Percentiles rank a stretch among this genome's conserved stretches.
Conservation (phyloP, 2,329 filamentous ascomycete genomes). For the Penicillium oxalicum region DNA sequence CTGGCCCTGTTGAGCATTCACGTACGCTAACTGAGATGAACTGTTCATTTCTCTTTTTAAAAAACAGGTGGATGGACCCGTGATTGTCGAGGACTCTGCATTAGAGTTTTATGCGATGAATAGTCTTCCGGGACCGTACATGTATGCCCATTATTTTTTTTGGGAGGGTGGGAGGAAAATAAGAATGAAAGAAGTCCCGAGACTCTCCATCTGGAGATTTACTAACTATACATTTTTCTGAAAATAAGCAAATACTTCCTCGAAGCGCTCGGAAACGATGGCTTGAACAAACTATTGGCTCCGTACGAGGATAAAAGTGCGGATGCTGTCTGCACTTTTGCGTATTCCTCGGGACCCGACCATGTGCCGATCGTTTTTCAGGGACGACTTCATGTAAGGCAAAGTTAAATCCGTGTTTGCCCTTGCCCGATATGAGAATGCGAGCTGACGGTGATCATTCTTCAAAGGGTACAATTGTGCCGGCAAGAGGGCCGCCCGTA, state of each 20-base stretch:
- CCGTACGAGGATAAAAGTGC: conserved; percentile 81
- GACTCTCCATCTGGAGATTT: too few relatives aligned
- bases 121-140: conserved; percentile 79
- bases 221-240: too few relatives aligned
- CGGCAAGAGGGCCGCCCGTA: conserved; percentile 63
- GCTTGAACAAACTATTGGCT: conserved; percentile 73
- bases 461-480: conserved; percentile 65
- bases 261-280: conserved; percentile 64
- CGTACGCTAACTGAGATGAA: too few relatives aligned
- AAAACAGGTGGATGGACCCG: conserved; percentile 64
- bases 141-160: conserved; percentile 46
- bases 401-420: neutral
- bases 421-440: neutral
- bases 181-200: too few relatives aligned
- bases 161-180: neutral
- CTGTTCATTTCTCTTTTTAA: too few relatives aligned
- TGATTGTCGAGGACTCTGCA: conserved; percentile 84
- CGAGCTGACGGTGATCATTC: neutral
- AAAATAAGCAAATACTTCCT: conserved; percentile 77
- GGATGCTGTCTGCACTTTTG: conserved; percentile 85
- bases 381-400: conserved; percentile 42
- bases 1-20: too few relatives aligned
- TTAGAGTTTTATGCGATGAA: conserved; percentile 78
- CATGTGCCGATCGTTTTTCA: conserved; percentile 76
- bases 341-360: conserved; percentile 71